Base-by-base conservation (phyloP, 1,284 basidiomycete species). In the Salmacisia buchloeana region DNA sequence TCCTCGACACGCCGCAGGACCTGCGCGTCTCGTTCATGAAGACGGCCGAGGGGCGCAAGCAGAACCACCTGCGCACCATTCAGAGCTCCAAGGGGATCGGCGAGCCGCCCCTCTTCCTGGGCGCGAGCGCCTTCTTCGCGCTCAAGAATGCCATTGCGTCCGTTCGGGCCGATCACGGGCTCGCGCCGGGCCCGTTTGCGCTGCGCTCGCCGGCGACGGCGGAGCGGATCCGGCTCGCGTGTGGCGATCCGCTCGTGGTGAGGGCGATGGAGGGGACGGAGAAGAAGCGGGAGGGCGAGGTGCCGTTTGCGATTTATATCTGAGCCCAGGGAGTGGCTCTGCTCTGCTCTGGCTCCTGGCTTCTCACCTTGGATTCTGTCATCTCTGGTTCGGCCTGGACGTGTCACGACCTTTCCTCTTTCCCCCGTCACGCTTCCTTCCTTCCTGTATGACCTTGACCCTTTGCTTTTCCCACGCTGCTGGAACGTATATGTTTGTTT, bases 71-170 rank as follows among this genome's bases (percentile, higher is more conserved):
- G 0, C 62, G 69, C n/a, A 75, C 77, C 15, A 73, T 81, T 39
- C 69, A 77, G 72, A 74, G 62, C 52, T 63, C 60, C 35, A 75
- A 75, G 41, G 73, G 73, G 10, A 68, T 75, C 7, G 73, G 73
- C 21, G 73, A 81, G 49, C 80, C 80, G 15, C 80, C 80, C 33
- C 69, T 81, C 60, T 79, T 80, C 69, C 64, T 81, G 35, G 80
- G 79, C 15, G 62, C 62, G 7, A 68, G 71, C 2, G 78, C 78
- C 6, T 75, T 75, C 54, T 74, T 80, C 60, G 80, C 80, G 3
- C 67, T 81, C 9, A 74, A 76, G 18, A 67, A 80, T 31, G 79
- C 79, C 6, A 71, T 81, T 36, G 58, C 67, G 1, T 72, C 74
- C 4, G 79, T 76, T 1, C 64, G 80, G 3, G 56, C 52, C 36